Conservation (phyloP, 805 yeast genomes). For the Hanseniaspora occidentalis region DNA sequence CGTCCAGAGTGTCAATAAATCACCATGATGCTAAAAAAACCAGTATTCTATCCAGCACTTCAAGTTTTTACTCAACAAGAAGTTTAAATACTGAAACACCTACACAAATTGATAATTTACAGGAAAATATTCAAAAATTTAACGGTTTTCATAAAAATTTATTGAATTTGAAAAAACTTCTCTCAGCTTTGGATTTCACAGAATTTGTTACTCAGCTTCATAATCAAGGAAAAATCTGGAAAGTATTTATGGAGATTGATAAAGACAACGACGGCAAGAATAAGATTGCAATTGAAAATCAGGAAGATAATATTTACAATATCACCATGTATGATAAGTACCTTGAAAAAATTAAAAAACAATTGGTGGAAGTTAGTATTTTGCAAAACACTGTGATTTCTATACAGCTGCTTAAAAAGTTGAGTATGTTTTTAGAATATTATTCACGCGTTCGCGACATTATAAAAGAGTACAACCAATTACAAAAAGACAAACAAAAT, state of each 20-base stretch:
- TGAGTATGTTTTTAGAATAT: slow-evolving; percentile 2
- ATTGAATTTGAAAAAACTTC: background rate
- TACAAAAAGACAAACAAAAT: slow-evolving; percentile 13
- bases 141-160: background rate
- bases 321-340: slow-evolving; percentile 3
- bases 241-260: background rate
- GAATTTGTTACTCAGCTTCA: background rate
- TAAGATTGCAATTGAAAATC: no score
- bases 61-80: background rate
- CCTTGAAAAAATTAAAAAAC: slow-evolving; percentile 2
- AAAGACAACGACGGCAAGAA: background rate
- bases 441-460: slow-evolving; percentile 14
- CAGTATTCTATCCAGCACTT: background rate
- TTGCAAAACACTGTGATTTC: background rate
- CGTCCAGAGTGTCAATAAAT: background rate
- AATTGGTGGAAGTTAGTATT: background rate
- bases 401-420: background rate
- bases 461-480: slow-evolving; percentile 9
- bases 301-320: no score
- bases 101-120: background rate
- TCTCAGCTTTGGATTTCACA: background rate
- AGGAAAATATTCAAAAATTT: background rate
- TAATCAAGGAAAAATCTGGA: background rate
- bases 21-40: no score
- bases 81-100: background rate